A percentile compares a stretch with the other conserved stretches of the same genome.
phyloP scores from a whole-genome alignment of 176 grass and related monocot species.

The Saccharum officinarum region DNA sequence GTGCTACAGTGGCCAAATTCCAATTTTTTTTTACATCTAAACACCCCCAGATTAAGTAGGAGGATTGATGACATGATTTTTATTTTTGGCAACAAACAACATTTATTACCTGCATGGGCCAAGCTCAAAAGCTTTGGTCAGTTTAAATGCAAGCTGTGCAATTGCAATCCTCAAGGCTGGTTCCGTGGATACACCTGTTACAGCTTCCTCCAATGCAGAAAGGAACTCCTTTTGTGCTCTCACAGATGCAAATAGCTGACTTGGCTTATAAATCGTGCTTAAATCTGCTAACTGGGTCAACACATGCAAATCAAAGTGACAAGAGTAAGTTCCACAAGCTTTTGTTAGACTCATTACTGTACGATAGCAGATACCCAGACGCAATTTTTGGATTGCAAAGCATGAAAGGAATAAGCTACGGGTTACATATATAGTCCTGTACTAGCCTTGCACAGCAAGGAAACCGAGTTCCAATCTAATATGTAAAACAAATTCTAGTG shows the following conservation, averaged over 20 bases:
- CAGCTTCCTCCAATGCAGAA: constrained; percentile 60
- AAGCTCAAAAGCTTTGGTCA: constrained; percentile 64
- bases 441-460: no score
- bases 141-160: constrained; percentile 59
- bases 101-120: constrained; percentile 65
- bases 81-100: background rate
- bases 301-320: constrained; percentile 30
- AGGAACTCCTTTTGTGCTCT: constrained; percentile 81
- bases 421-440: no score
- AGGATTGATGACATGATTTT: background rate
- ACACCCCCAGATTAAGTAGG: background rate
- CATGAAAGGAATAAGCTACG: background rate
- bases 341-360: background rate
- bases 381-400: background rate
- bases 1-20: no score
- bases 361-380: background rate
- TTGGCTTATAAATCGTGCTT: constrained; percentile 66
- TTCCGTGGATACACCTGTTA: constrained; percentile 48
- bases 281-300: constrained; percentile 68
- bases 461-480: background rate
- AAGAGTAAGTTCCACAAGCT: constrained; percentile 25
- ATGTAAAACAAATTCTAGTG: constrained; percentile 4
- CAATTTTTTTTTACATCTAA: no score
- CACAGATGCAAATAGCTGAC: constrained; percentile 67
- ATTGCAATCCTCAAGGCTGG: constrained; percentile 57